These are phyloP conservation scores for Grifola frondosa DNA, from an alignment of 1,284 basidiomycete genomes.

Conservation along the genomic window DNA sequence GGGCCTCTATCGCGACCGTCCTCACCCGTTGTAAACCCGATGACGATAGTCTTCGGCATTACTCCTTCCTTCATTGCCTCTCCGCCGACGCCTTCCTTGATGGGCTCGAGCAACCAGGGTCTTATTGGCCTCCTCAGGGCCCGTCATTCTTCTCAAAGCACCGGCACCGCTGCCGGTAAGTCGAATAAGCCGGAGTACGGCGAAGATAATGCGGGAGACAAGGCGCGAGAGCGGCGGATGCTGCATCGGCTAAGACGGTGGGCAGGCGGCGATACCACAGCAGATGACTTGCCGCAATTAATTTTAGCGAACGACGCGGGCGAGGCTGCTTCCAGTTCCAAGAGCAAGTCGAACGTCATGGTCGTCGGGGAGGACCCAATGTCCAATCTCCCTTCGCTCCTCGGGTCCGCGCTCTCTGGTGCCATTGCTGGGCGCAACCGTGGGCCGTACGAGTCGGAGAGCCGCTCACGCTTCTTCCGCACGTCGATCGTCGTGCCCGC, in stretches of 20 bases:
- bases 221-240: conserved; percentile 66
- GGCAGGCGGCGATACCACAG: conserved; percentile 56
- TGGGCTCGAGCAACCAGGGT: conserved; percentile 34
- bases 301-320: conserved; percentile 39
- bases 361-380: conserved; percentile 44
- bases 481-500: conserved; percentile 72
- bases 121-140: conserved; percentile 35
- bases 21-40: conserved; percentile 63
- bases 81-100: conserved; percentile 25
- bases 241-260: conserved; percentile 67
- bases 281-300: conserved; percentile 60
- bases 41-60: conserved; percentile 80
- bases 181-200: conserved; percentile 50
- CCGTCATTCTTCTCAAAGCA: conserved; percentile 12
- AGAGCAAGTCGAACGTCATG: conserved; percentile 46
- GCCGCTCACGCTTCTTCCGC: conserved; percentile 58
- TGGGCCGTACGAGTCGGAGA: conserved; percentile 19
- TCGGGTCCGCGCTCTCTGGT: conserved; percentile 21
- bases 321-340: conserved; percentile 31
- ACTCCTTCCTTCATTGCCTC: conserved; percentile 68
- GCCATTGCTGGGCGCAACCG: conserved; percentile 14
- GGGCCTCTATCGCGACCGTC: conserved; percentile 55
- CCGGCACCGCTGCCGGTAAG: conserved; percentile 13
- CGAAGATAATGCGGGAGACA: conserved; percentile 63
- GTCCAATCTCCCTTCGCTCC: conserved; percentile 26